A percentile compares a stretch with the other conserved stretches of the same genome.
phyloP scores from a whole-genome alignment of 1,139 yeast genomes.

The Taphrina communis region DNA sequence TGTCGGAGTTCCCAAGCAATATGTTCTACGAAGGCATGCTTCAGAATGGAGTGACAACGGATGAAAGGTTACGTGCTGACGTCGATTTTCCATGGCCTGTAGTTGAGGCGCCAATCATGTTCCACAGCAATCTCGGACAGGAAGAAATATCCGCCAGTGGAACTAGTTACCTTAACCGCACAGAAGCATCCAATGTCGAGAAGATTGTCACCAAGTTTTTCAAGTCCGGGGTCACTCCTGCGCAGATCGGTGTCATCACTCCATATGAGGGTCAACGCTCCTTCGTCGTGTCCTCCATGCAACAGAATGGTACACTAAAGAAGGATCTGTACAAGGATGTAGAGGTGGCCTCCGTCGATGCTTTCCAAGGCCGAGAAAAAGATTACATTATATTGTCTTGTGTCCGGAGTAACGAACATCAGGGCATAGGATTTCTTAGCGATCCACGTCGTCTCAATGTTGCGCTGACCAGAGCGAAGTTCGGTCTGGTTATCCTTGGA shows the following conservation, averaged over 20 bases:
- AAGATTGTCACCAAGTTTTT: constrained; percentile 75
- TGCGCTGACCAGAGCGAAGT: constrained; percentile 88
- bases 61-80: constrained; percentile 64
- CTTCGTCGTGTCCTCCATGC: constrained; percentile 78
- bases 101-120: constrained; percentile 83
- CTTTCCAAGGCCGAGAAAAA: constrained; percentile 95
- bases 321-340: constrained; percentile 71
- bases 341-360: constrained; percentile 92
- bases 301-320: constrained; percentile 67
- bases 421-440: constrained; percentile 81
- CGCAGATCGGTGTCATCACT: constrained; percentile 88
- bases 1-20: constrained; percentile 87
- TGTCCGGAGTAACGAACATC: constrained; percentile 86
- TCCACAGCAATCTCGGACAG: constrained; percentile 88
- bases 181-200: constrained; percentile 91
- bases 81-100: constrained; percentile 90
- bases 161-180: constrained; percentile 81
- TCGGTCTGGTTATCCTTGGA: constrained; percentile 81
- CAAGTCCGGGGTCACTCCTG: constrained; percentile 77
- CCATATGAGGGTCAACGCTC: constrained; percentile 96
- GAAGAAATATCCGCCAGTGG: constrained; percentile 88
- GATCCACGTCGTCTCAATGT: constrained; percentile 93
- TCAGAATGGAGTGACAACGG: constrained; percentile 86
- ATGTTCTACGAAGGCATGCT: constrained; percentile 92
- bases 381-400: constrained; percentile 87